phyloP scores from a whole-genome alignment of 2,329 filamentous ascomycete species.

The Aspergillus niger region DNA sequence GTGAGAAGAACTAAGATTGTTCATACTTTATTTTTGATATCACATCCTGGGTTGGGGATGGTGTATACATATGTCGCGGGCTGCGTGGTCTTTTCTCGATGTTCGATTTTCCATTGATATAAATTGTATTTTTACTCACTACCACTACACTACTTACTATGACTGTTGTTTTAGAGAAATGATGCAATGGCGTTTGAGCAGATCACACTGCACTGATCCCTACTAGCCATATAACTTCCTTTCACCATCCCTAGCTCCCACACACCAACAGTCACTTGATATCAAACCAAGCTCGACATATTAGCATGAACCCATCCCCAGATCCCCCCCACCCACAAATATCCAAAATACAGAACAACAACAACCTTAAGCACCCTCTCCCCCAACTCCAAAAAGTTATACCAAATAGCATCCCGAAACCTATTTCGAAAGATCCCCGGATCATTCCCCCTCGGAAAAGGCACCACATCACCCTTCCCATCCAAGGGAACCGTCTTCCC shows the following conservation, averaged over 20 bases:
- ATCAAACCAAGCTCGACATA: no score
- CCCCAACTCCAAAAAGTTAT: no score
- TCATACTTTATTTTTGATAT: constrained; percentile 4
- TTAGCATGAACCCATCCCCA: no score
- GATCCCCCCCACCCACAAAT: no score
- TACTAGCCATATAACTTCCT: no score
- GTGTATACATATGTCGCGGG: constrained; percentile 6
- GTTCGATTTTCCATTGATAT: constrained; percentile 7
- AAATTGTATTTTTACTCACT: constrained; percentile 30
- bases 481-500: constrained; percentile 35
- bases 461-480: constrained; percentile 9
- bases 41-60: constrained; percentile 17
- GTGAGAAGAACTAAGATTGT: constrained; percentile 6
- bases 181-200: constrained; percentile 23
- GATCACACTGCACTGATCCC: constrained; percentile 2
- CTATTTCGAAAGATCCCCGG: no score
- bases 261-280: no score
- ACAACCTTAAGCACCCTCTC: no score
- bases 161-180: constrained; percentile 13
- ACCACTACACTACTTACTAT: neutral
- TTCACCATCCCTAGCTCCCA: no score
- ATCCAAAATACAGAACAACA: no score
- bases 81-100: neutral
- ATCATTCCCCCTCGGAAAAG: constrained; percentile 41
- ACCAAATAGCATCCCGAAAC: no score